Evolutionary conservation across 2,329 filamentous ascomycete species (phyloP), one percentile per base, ranked within the genome.

Genomic region (Polychaeton citri): DNA sequence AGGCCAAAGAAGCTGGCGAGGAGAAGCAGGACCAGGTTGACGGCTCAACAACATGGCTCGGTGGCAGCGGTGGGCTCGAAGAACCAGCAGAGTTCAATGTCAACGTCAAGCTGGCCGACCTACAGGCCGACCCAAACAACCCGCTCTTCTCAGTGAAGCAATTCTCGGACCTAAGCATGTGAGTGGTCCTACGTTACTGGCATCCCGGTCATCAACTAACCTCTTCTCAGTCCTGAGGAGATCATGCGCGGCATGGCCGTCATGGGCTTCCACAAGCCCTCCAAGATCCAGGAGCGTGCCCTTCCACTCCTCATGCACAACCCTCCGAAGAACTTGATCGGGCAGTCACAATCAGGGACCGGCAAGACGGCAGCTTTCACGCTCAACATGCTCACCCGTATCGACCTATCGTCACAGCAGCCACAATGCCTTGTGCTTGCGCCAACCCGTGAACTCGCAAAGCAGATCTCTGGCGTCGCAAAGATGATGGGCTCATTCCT

Each of bases 361-460:
- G 90, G 90, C 54, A 98, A 98, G 69, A 98, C 90, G 0, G 90
- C 87, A 15, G 90, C 90, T 16, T 98, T 98, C 59, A 83, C 90
- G 32, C 79, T 94, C 43, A 93, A 93, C 42, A 81, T 93, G 41
- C 72, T 98, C 28, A 82, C 82, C 39, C 84, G 90, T 43, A 64
- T 96, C 54, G 85, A 98, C 53, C 72, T 87, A 39, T 66, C 54
- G 35, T 70, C 73, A 44, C 69, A 77, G 15, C 64, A 74, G 19
- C 87, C 88, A 2, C 90, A 98, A 63, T 86, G 86, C 10, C 64
- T 98, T 30, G 79, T 87, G 21, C 74, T 98, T 20, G 90, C 88
- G 2, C 90, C 90, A 1, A 95, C 84, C 46, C 81, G 90, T 57
- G 90, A 98, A 65, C 71, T 98, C 38, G 90, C 90, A 17, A 81